These are phyloP conservation scores for Phytophthora capsici DNA, from an alignment of 352 stramenopile genomes.

Conservation along the genomic window DNA sequence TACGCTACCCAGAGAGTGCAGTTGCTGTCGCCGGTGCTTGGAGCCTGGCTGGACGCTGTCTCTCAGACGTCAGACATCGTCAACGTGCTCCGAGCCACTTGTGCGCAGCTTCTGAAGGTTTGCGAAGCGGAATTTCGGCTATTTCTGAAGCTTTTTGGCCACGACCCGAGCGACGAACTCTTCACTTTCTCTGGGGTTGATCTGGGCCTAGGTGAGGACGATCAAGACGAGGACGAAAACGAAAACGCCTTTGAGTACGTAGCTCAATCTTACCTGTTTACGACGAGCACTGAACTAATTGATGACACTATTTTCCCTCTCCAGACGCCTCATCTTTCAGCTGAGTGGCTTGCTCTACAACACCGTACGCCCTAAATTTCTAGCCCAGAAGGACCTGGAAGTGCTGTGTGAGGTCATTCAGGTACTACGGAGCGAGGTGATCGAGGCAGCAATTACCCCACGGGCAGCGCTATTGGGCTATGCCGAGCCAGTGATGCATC, in stretches of 20 bases:
- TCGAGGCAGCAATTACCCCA: constrained; percentile 73
- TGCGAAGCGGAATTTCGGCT: constrained; percentile 80
- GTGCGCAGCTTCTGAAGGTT: constrained; percentile 69
- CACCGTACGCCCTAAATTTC: constrained; percentile 64
- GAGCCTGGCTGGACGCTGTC: constrained; percentile 53
- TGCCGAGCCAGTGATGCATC: constrained; percentile 79
- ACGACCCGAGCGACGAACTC: constrained; percentile 59
- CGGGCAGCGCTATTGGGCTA: constrained; percentile 55
- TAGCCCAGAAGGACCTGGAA: constrained; percentile 81
- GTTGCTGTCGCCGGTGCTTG: constrained; percentile 62
- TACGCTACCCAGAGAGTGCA: constrained; percentile 68
- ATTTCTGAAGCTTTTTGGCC: constrained; percentile 75
- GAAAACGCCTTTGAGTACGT: constrained; percentile 78
- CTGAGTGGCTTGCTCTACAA: constrained; percentile 79
- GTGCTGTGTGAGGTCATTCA: constrained; percentile 82
- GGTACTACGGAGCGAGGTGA: constrained; percentile 77
- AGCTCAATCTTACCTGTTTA: neutral
- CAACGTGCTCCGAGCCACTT: constrained; percentile 71
- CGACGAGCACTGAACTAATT: neutral
- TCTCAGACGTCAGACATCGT: constrained; percentile 75
- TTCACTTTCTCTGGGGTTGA: constrained; percentile 44
- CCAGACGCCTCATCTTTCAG: constrained; percentile 79
- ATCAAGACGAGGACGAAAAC: constrained; percentile 45
- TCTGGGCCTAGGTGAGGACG: constrained; percentile 25
- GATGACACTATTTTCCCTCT: neutral